A percentile compares a stretch with the other conserved stretches of the same genome.
phyloP scores from a whole-genome alignment of 129 eudicot genomes.

The Escallonia rubra region DNA sequence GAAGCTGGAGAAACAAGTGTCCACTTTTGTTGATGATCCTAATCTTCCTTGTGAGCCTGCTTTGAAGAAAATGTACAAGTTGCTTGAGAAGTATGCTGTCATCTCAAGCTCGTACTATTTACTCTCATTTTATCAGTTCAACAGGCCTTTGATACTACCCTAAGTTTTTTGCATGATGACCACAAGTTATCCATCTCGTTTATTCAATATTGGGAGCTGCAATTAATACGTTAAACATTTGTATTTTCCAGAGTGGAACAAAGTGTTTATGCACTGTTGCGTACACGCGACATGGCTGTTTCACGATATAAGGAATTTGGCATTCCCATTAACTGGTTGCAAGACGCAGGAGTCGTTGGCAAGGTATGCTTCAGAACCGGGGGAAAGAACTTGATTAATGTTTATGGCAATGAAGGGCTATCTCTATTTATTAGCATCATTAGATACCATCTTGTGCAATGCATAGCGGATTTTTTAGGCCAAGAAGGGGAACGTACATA shows the following conservation, averaged over 20 bases:
- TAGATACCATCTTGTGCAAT: no score
- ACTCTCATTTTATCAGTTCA: no score
- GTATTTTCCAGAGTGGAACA: constrained; percentile 68
- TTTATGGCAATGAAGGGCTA: no score
- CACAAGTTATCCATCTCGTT: no score
- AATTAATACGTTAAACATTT: neutral
- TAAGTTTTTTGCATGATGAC: no score
- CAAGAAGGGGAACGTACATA: no score
- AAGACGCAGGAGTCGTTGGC: constrained; percentile 89
- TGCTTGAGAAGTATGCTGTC: constrained; percentile 87
- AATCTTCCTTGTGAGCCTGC: constrained; percentile 81
- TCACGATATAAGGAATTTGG: constrained; percentile 93
- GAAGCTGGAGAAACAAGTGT: constrained; percentile 77
- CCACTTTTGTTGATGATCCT: constrained; percentile 80
- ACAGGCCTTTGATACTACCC: no score
- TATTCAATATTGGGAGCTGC: neutral
- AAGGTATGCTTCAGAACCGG: constrained; percentile 48
- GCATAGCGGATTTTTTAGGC: no score
- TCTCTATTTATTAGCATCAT: no score
- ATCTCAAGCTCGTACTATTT: neutral
- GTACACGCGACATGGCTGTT: constrained; percentile 94
- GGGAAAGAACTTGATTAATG: no score
- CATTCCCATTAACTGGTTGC: constrained; percentile 84
- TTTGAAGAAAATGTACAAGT: constrained; percentile 90
- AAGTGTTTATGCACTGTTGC: constrained; percentile 80